These are phyloP conservation scores for Castanea crenata DNA, from an alignment of 306 rosid species.

Conservation along the genomic window DNA sequence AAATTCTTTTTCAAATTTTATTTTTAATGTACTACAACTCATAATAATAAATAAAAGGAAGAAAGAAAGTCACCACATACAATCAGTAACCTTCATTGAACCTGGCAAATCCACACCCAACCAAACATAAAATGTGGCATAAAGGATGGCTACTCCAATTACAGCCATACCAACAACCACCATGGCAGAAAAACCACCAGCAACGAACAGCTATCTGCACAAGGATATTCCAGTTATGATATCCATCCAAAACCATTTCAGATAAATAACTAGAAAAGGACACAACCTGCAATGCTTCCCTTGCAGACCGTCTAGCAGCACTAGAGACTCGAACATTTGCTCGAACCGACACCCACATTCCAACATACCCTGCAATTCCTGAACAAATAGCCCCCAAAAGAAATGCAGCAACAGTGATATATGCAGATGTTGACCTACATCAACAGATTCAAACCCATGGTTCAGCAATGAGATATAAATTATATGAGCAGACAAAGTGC, in stretches of 20 bases:
- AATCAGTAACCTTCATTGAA: constrained; percentile 91
- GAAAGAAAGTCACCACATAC: constrained; percentile 61
- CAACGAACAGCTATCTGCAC: constrained; percentile 95
- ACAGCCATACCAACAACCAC: constrained; percentile 99
- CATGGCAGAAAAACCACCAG: constrained; percentile 96
- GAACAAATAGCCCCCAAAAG: constrained; percentile 97
- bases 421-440: constrained; percentile 87
- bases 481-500: background rate
- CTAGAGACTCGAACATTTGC: constrained; percentile 98
- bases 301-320: constrained; percentile 97
- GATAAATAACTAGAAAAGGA: constrained; percentile 24
- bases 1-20: background rate
- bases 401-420: constrained; percentile 90
- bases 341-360: constrained; percentile 99
- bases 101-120: constrained; percentile 89
- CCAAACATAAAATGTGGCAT: constrained; percentile 91
- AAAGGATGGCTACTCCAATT: constrained; percentile 82
- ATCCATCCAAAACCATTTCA: constrained; percentile 21
- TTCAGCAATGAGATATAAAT: constrained; percentile 15
- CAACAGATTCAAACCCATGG: constrained; percentile 26
- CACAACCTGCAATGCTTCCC: constrained; percentile 97
- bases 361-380: constrained; percentile 95
- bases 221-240: constrained; percentile 28
- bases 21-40: background rate
- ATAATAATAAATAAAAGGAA: constrained; percentile 21